These are phyloP conservation scores for Lavandula angustifolia DNA, from an alignment of 257 asterid species.

Conservation along the genomic window DNA sequence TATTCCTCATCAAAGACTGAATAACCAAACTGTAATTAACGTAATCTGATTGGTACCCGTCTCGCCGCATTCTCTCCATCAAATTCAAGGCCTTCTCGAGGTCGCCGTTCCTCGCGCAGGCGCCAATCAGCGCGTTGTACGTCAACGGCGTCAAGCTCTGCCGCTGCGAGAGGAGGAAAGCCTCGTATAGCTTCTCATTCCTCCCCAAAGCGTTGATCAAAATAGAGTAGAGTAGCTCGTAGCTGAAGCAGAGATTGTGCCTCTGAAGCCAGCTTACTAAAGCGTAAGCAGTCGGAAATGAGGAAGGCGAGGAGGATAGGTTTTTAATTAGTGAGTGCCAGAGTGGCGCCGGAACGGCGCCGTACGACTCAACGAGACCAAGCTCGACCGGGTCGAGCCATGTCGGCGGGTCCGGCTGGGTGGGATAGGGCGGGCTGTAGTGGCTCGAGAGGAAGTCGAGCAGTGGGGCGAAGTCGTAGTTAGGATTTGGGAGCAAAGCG, in stretches of 20 bases:
- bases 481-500: conserved; percentile 47
- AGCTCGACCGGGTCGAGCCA: conserved; percentile 59
- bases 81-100: conserved; percentile 82
- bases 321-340: conserved; percentile 91
- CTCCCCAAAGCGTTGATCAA: conserved; percentile 79
- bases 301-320: conserved; percentile 61
- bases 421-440: conserved; percentile 34
- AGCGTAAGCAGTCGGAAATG: conserved; percentile 62
- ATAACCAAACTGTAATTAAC: conserved; percentile 86
- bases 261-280: conserved; percentile 81
- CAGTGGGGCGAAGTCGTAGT: conserved; percentile 80
- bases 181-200: conserved; percentile 82
- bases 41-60: conserved; percentile 83
- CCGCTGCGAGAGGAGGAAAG: conserved; percentile 81
- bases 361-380: conserved; percentile 66
- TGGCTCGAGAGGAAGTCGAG: conserved; percentile 63
- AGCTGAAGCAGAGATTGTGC: conserved; percentile 85
- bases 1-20: conserved; percentile 68
- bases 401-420: conserved; percentile 45
- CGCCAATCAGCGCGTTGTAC: conserved; percentile 91
- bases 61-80: conserved; percentile 83
- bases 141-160: conserved; percentile 81
- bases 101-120: conserved; percentile 90
- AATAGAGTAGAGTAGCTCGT: conserved; percentile 84
- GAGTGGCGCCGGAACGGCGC: conserved; percentile 85